Percentiles rank a stretch among this genome's conserved stretches.
phyloP scores from a whole-genome alignment of 352 stramenopile genomes.

The Chrysophaeum taylorii region DNA sequence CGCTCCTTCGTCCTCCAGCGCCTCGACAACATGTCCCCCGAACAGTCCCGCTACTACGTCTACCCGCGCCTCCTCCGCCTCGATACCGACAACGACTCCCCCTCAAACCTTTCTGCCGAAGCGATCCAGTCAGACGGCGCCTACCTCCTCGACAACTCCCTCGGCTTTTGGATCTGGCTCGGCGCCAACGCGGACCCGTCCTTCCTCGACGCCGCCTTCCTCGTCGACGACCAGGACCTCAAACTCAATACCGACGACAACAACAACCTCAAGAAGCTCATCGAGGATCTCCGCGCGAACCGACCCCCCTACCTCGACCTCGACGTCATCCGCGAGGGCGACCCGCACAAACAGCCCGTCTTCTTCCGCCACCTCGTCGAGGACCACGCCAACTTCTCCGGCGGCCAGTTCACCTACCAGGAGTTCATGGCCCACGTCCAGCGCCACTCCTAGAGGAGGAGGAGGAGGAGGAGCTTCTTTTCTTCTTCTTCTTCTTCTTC shows the following conservation, averaged over 20 bases:
- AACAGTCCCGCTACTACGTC: conserved; percentile 78
- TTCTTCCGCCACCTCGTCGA: conserved; percentile 96
- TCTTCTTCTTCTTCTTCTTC: too few relatives aligned
- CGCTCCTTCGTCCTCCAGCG: conserved; percentile 78
- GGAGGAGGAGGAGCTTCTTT: too few relatives aligned
- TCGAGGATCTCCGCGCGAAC: conserved; percentile 72
- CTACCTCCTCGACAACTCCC: conserved; percentile 90
- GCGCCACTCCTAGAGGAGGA: conserved; percentile 9
- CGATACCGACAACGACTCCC: too few relatives aligned
- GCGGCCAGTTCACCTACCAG: conserved; percentile 90
- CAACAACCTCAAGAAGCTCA: conserved; percentile 62
- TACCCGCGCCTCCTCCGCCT: conserved; percentile 93
- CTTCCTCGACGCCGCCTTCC: conserved; percentile 83
- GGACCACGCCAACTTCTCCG: conserved; percentile 90
- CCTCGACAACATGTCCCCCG: conserved; percentile 83
- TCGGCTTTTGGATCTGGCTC: conserved; percentile 91
- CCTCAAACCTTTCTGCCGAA: conserved; percentile 88
- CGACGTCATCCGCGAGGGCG: conserved; percentile 83
- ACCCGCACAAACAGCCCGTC: conserved; percentile 71
- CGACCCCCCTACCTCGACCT: conserved; percentile 50
- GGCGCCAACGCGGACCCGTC: conserved; percentile 68
- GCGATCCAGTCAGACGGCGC: conserved; percentile 79
- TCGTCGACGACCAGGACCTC: conserved; percentile 80
- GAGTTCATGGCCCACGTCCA: conserved; percentile 78
- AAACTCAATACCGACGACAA: conserved; percentile 33